Percentiles rank a stretch among this genome's conserved stretches.
Evolutionary conservation across 768 basidiomycete species (phyloP).

Genomic region (Boletus subcaerulescens): DNA sequence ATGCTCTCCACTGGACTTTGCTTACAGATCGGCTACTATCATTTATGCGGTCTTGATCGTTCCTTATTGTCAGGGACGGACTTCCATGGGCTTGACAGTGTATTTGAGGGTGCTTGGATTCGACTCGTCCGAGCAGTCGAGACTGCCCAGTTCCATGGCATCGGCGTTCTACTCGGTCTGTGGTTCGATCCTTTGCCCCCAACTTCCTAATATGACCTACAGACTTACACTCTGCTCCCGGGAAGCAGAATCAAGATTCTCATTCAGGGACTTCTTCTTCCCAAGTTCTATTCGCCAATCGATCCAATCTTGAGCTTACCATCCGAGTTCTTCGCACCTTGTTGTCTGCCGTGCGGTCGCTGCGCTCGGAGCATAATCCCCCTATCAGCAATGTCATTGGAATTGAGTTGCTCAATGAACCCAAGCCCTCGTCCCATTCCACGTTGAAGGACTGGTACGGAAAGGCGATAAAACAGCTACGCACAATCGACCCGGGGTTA

Average conservation of each 20-base stretch:
- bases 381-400: conserved; percentile 49
- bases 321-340: conserved; percentile 48
- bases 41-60: conserved; percentile 56
- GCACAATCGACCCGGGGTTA: conserved; percentile 48
- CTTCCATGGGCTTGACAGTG: conserved; percentile 47
- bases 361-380: conserved; percentile 50
- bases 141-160: conserved; percentile 49
- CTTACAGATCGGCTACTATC: conserved; percentile 69
- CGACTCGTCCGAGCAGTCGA: conserved; percentile 59
- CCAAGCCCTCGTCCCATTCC: conserved; percentile 47
- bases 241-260: conserved; percentile 68
- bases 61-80: conserved; percentile 63
- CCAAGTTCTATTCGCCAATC: conserved; percentile 46
- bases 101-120: conserved; percentile 66
- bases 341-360: conserved; percentile 30
- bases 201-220: conserved; percentile 23
- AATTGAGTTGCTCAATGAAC: conserved; percentile 60
- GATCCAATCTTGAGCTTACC: conserved; percentile 45
- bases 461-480: conserved; percentile 51
- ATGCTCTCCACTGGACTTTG: neutral
- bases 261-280: conserved; percentile 61
- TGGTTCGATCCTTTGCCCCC: neutral
- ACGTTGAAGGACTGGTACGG: conserved; percentile 63
- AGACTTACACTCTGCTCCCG: conserved; percentile 76
- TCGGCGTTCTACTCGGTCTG: conserved; percentile 75